Percentiles rank a stretch among this genome's conserved stretches.
phyloP scores from a whole-genome alignment of 176 grass and related monocot species.

The Saccharum officinarum region DNA sequence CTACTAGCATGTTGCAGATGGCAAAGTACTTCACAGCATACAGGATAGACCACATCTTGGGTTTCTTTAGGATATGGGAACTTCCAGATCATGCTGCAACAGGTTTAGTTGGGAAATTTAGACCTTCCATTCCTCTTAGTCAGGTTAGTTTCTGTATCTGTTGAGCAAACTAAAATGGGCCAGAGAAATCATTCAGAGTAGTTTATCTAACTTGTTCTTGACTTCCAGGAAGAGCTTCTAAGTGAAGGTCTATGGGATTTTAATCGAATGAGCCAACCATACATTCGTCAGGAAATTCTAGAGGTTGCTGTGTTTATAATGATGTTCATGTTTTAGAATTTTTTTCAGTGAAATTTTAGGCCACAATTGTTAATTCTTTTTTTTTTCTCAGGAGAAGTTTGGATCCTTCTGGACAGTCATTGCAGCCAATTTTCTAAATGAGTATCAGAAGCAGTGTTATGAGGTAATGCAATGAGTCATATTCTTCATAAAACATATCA shows the following conservation, averaged over 20 bases:
- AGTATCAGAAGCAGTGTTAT: slow-evolving; percentile 81
- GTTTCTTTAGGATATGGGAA: slow-evolving; percentile 99
- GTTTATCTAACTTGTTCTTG: slow-evolving; percentile 50
- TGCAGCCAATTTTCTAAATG: slow-evolving; percentile 80
- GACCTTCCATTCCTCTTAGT: slow-evolving; percentile 94
- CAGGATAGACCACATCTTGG: slow-evolving; percentile 98
- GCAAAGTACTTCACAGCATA: slow-evolving; percentile 97
- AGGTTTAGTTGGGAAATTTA: slow-evolving; percentile 93
- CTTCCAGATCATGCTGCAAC: slow-evolving; percentile 93
- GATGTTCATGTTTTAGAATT: neutral
- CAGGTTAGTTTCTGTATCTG: slow-evolving; percentile 62
- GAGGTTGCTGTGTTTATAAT: slow-evolving; percentile 53
- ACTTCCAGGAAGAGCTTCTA: slow-evolving; percentile 86
- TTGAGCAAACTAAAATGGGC: slow-evolving; percentile 4
- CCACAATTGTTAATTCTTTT: slow-evolving; percentile 15
- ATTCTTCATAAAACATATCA: slow-evolving; percentile 17
- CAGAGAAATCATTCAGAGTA: slow-evolving; percentile 24
- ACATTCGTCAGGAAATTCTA: slow-evolving; percentile 75
- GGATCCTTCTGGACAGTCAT: slow-evolving; percentile 86
- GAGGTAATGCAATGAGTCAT: slow-evolving; percentile 59
- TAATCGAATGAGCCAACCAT: slow-evolving; percentile 87
- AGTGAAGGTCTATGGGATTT: slow-evolving; percentile 96
- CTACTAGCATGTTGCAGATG: slow-evolving; percentile 65
- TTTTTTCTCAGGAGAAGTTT: slow-evolving; percentile 72
- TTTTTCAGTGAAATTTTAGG: slow-evolving; percentile 22